Conservation (phyloP, 2,329 filamentous ascomycete species). For the Pseudocercospora ulei region DNA sequence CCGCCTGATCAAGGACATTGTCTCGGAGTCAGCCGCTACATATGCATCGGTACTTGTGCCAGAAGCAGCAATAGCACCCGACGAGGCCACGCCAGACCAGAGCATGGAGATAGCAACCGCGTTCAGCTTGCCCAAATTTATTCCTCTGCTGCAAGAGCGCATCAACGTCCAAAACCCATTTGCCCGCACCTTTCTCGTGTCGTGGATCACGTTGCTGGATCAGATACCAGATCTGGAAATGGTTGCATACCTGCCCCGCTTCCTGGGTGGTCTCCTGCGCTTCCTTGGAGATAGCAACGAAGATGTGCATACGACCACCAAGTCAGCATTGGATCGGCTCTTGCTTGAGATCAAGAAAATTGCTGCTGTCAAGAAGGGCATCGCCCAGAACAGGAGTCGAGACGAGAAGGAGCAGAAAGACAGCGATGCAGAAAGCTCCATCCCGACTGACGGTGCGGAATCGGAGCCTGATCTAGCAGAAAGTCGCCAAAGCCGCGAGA, state of each 20-base stretch:
- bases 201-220: conserved; percentile 89
- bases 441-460: conserved; percentile 14
- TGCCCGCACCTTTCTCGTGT: conserved; percentile 86
- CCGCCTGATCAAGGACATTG: conserved; percentile 89
- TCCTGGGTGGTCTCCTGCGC: conserved; percentile 77
- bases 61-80: conserved; percentile 40
- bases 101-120: conserved; percentile 60
- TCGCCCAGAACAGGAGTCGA: conserved; percentile 66
- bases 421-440: conserved; percentile 23
- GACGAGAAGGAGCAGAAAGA: conserved; percentile 37
- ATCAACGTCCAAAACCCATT: conserved; percentile 93
- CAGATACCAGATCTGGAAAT: conserved; percentile 95
- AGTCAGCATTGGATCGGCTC: conserved; percentile 79
- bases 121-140: conserved; percentile 83
- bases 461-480: conserved; percentile 17
- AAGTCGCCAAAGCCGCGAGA: conserved; percentile 21
- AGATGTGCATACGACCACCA: conserved; percentile 91
- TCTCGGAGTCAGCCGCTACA: conserved; percentile 85
- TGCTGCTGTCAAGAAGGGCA: conserved; percentile 79
- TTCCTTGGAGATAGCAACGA: conserved; percentile 85
- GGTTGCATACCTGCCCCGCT: conserved; percentile 83
- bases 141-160: conserved; percentile 84
- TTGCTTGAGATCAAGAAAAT: conserved; percentile 91
- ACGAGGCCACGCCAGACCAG: conserved; percentile 31
- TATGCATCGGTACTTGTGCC: conserved; percentile 76